phyloP scores from a whole-genome alignment of 78 protist genomes.

The Tieghemostelium lacteum region DNA sequence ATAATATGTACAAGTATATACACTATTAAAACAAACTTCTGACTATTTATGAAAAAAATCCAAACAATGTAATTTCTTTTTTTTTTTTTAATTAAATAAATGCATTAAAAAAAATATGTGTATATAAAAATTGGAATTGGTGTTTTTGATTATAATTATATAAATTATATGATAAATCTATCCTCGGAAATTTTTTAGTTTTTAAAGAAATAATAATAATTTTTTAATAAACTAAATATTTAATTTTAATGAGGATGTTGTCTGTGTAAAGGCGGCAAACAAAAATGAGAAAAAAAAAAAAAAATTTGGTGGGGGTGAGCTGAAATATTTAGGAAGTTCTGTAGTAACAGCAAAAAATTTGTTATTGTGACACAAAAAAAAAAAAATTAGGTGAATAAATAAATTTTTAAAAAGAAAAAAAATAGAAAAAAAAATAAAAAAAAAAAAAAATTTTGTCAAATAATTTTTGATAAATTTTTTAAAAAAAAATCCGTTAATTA shows the following conservation, averaged over 20 bases:
- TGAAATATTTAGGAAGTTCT: background rate
- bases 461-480: background rate
- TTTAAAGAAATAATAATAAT: too few species aligned
- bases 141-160: too few species aligned
- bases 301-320: conserved; percentile 1
- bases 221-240: too few species aligned
- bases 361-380: background rate
- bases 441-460: conserved; percentile 3
- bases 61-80: too few species aligned
- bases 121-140: too few species aligned
- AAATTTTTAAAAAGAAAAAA: conserved; percentile 9
- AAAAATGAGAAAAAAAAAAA: background rate
- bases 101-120: too few species aligned
- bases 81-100: too few species aligned
- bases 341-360: too few species aligned
- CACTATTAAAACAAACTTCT: background rate
- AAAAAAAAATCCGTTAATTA: conserved; percentile 7
- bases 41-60: background rate
- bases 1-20: too few species aligned
- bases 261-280: background rate
- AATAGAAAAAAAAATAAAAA: background rate
- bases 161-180: too few species aligned
- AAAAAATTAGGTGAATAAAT: background rate
- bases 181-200: too few species aligned
- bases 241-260: background rate